phyloP scores from a whole-genome alignment of 2,329 filamentous ascomycete genomes.

The Trichophyton verrucosum region DNA sequence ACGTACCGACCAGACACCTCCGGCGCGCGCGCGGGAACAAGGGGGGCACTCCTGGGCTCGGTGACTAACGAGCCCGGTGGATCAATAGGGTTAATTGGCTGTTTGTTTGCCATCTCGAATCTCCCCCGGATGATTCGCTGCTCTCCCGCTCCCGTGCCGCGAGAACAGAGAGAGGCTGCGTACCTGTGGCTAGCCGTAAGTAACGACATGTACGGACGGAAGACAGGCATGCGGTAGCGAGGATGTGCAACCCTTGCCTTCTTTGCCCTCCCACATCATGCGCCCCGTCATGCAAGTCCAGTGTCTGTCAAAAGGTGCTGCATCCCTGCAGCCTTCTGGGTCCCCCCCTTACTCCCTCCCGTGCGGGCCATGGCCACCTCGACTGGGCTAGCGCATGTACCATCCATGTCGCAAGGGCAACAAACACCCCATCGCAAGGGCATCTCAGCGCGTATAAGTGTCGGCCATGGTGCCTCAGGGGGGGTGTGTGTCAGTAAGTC shows the following conservation, averaged over 20 bases:
- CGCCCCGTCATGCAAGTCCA: not conserved
- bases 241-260: not conserved
- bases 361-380: not conserved
- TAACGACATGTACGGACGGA: too few relatives aligned
- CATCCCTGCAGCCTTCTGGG: not conserved
- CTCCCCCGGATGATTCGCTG: not conserved
- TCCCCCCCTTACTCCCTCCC: not conserved
- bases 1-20: too few relatives aligned
- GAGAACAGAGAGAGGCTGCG: not conserved
- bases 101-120: not conserved
- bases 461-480: too few relatives aligned
- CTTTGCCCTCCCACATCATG: not conserved
- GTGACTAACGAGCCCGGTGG: too few relatives aligned
- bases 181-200: too few relatives aligned
- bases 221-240: not conserved
- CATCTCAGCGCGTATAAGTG: too few relatives aligned
- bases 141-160: constrained; percentile 1
- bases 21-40: too few relatives aligned
- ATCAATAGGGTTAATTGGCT: not conserved
- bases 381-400: too few relatives aligned
- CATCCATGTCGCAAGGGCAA: too few relatives aligned
- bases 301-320: not conserved
- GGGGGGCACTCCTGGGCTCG: too few relatives aligned
- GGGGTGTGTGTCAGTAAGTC: not conserved
- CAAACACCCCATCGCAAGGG: too few relatives aligned